phyloP scores from a whole-genome alignment of 139 green algal species.

The Chlamydomonas sp. region DNA sequence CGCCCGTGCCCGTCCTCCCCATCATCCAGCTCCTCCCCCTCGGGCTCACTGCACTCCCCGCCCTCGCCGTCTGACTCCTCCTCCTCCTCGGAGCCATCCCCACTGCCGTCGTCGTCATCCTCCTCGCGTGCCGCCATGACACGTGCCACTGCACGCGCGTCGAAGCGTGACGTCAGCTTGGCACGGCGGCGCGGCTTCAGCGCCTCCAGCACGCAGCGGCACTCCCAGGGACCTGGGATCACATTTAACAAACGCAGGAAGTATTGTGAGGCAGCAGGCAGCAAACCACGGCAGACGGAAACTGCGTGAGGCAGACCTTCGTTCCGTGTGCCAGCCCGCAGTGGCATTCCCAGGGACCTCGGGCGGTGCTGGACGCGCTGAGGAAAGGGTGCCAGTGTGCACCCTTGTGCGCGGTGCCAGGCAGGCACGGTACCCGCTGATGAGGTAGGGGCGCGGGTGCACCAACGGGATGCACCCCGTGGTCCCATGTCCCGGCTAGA shows the following conservation, averaged over 20 bases:
- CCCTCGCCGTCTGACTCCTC: neutral
- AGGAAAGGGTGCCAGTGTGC: no score
- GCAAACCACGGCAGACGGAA: neutral
- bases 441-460: no score
- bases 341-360: no score
- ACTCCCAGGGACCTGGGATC: conserved; percentile 10
- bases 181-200: neutral
- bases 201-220: conserved; percentile 12
- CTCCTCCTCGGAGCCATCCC: neutral
- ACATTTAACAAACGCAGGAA: neutral
- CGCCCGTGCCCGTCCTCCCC: neutral
- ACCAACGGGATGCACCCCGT: no score
- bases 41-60: neutral
- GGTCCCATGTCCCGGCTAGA: no score
- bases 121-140: neutral
- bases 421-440: no score
- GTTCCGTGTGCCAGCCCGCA: no score
- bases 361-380: no score
- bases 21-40: neutral
- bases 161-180: conserved; percentile 9
- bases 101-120: neutral
- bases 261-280: neutral
- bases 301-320: no score
- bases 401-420: no score
- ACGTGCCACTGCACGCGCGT: neutral